phyloP scores from a whole-genome alignment of 106 monocot species.

The Dendrobium huoshanense region DNA sequence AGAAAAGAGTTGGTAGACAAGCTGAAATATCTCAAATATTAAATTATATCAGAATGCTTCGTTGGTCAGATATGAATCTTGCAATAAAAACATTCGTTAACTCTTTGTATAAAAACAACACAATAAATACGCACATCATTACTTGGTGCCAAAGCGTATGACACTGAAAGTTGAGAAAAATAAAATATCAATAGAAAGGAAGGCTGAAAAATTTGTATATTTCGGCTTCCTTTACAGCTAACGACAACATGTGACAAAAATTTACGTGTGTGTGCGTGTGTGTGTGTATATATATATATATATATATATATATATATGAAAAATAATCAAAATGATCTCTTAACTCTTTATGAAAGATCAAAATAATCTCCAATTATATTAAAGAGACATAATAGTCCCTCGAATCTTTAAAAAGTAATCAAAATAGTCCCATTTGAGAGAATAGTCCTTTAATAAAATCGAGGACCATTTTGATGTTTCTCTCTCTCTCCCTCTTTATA shows the following conservation, averaged over 20 bases:
- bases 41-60: background rate
- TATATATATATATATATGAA: too few relatives aligned
- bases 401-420: too few relatives aligned
- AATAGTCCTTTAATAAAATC: too few relatives aligned
- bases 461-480: too few relatives aligned
- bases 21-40: constrained; percentile 35
- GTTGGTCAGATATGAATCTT: background rate
- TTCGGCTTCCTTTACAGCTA: background rate
- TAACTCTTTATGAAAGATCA: too few relatives aligned
- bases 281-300: too few relatives aligned
- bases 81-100: background rate
- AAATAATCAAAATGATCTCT: too few relatives aligned
- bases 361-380: too few relatives aligned
- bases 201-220: background rate
- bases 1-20: constrained; percentile 97
- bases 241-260: background rate
- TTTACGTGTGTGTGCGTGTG: too few relatives aligned
- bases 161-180: constrained; percentile 3
- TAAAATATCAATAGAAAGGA: background rate
- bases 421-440: too few relatives aligned
- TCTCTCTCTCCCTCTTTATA: too few relatives aligned
- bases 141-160: background rate
- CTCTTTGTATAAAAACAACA: background rate
- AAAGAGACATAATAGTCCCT: too few relatives aligned
- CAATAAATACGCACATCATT: background rate